These are phyloP conservation scores for Crotalaria pallida DNA, from an alignment of 306 rosid genomes.

Conservation along the genomic window DNA sequence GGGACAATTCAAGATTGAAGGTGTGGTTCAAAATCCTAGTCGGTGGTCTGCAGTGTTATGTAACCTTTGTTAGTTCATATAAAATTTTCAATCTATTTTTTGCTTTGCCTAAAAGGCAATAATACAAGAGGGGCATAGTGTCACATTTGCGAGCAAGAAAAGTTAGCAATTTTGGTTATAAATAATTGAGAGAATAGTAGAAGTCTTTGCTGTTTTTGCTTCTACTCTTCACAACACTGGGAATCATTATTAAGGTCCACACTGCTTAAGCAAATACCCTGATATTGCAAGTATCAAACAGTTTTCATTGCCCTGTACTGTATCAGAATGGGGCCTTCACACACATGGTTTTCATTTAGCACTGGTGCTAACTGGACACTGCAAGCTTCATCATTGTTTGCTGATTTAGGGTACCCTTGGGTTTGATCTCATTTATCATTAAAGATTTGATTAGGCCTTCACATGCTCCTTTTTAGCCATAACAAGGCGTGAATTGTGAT, in stretches of 20 bases:
- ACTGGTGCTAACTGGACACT: conserved; percentile 28
- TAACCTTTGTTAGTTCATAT: conserved; percentile 2
- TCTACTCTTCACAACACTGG: conserved; percentile 34
- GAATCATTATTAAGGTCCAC: conserved; percentile 58
- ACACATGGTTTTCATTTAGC: conserved; percentile 40
- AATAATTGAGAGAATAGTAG: conserved; percentile 24
- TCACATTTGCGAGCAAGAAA: neutral
- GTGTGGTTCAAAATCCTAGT: too few species aligned
- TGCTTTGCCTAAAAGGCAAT: conserved; percentile 46
- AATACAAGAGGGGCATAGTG: neutral
- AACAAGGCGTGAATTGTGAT: neutral
- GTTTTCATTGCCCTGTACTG: neutral
- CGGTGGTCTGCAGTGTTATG: too few species aligned
- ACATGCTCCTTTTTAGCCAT: neutral
- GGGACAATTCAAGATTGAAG: too few species aligned
- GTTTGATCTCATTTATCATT: conserved; percentile 36
- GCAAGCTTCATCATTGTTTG: conserved; percentile 47
- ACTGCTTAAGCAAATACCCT: neutral
- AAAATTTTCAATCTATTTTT: conserved; percentile 10
- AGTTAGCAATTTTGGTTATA: conserved; percentile 13
- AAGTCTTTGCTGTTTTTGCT: conserved; percentile 60
- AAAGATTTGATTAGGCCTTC: conserved; percentile 14
- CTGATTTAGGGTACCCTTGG: conserved; percentile 34
- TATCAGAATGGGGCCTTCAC: conserved; percentile 40
- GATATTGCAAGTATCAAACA: conserved; percentile 22